Percentiles rank a stretch among this genome's conserved stretches.
phyloP scores from a whole-genome alignment of 2,329 filamentous ascomycete species.

The Ophiosphaerella narmari region DNA sequence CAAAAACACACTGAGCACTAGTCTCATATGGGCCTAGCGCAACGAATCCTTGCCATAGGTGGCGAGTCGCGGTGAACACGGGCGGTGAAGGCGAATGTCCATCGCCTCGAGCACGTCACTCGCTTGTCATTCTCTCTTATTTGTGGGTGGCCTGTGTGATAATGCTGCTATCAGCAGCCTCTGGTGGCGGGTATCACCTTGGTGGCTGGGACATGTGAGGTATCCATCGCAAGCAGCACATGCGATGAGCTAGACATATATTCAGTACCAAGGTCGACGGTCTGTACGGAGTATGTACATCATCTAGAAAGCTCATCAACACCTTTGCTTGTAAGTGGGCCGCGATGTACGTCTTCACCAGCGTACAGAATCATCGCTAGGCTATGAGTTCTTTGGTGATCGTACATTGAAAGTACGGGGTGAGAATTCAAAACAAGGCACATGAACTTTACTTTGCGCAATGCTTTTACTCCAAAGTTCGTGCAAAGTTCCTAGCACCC shows the following conservation, averaged over 20 bases:
- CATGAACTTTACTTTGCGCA: no score
- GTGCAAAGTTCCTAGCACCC: no score
- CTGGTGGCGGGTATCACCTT: background rate
- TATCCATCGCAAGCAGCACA: background rate
- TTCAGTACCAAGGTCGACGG: no score
- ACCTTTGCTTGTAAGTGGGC: no score
- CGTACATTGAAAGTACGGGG: no score
- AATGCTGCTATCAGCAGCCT: background rate
- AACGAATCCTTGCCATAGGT: conserved; percentile 5
- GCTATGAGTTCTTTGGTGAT: no score
- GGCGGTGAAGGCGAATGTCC: conserved; percentile 2
- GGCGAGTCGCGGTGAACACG: conserved; percentile 35
- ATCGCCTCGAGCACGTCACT: background rate
- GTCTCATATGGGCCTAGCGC: background rate
- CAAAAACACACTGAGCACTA: conserved; percentile 23
- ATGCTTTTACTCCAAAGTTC: no score
- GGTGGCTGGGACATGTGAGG: background rate
- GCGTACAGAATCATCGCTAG: no score
- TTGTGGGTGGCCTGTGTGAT: conserved; percentile 2
- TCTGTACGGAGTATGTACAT: no score
- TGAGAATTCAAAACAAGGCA: no score
- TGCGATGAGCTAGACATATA: background rate
- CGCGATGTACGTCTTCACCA: no score
- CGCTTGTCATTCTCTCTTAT: background rate
- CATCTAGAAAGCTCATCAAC: no score